Evolutionary conservation across 2,329 filamentous ascomycete species (phyloP), one percentile per base, ranked within the genome.

Genomic region (Curvularia eragrostidis): DNA sequence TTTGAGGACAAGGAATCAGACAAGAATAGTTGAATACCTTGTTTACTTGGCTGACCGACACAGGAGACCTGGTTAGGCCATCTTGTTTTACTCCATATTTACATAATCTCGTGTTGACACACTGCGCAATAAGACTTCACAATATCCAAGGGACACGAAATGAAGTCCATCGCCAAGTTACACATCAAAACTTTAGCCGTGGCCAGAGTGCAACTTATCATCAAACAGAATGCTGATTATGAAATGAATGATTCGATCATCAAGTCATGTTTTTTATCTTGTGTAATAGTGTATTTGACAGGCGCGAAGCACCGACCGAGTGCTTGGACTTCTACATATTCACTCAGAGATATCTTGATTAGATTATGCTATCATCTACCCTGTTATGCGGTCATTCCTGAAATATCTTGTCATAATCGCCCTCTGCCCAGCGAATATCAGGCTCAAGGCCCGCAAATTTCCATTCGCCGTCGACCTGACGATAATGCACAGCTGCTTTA

Each of bases 371-470:
- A 44, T 18, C 7, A 5, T 2, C 24, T 5, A 6, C 9, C 3
- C 15, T 6, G 8, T 9, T 23, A 4, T 44, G n/a, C 24, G 19
- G 5, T 19, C 10, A 19, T 3, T 32, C 26, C 13, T 48, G 26
- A n/a, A 51, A 51, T 5, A 51, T 43, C 48, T 38, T 42, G 4
- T 13, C 48, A 24, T 51, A 43, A 5, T 51, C 48, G 3, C 26
- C 24, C 26, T 51, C 48, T 1, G 21, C 15, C 48, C 48, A 51
- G 5, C 48, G 15, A 34, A 51, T 42, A 10, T 30, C 38, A 7
- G 48, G 48, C 18, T 43, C 38, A 26, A 51, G 13, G 10, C 48
- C 48, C 1, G 48, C 48, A 19, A 51, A 51, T 21, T 34, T 51
- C 48, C 48, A 51, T 12, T 21, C 48, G 2, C 38, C 38, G 5